Percentiles rank a stretch among this genome's conserved stretches.
Conservation (phyloP, 768 basidiomycete species). For the Pisolithus marmoratus region DNA sequence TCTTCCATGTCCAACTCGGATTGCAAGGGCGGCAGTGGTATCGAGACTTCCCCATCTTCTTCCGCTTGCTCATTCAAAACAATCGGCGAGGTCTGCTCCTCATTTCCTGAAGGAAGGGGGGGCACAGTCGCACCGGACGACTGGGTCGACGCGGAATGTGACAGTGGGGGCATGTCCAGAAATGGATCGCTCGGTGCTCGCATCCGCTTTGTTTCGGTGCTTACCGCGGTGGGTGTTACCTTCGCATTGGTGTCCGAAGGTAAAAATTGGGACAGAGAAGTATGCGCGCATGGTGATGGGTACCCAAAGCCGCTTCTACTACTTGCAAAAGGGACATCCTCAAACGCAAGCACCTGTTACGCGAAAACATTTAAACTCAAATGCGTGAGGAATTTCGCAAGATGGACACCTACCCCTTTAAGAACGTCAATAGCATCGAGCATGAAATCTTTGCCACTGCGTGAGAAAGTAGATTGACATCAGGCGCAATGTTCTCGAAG, state of each 20-base stretch:
- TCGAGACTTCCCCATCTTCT: conserved; percentile 26
- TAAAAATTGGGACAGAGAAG: conserved; percentile 52
- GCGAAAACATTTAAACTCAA: conserved; percentile 3
- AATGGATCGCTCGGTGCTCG: conserved; percentile 79
- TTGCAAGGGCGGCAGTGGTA: conserved; percentile 26
- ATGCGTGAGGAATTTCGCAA: conserved; percentile 12
- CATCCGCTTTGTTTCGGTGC: conserved; percentile 52
- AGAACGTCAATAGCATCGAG: conserved; percentile 83
- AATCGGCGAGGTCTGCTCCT: conserved; percentile 38
- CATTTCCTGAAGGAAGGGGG: conserved; percentile 28
- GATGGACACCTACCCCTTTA: conserved; percentile 67
- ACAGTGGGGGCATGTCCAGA: conserved; percentile 60
- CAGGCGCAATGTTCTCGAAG: neutral
- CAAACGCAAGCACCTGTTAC: conserved; percentile 61
- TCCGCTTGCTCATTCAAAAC: conserved; percentile 25
- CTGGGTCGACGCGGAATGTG: conserved; percentile 52
- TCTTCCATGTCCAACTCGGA: conserved; percentile 28
- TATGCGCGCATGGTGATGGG: conserved; percentile 38
- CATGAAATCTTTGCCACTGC: conserved; percentile 92
- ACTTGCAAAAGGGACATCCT: conserved; percentile 47
- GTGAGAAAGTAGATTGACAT: conserved; percentile 11
- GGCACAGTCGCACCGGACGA: conserved; percentile 30
- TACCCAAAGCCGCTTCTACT: conserved; percentile 28
- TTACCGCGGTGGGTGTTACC: conserved; percentile 36
- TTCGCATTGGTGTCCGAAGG: conserved; percentile 22